Evolutionary conservation across 345 rosid genomes (phyloP).

Genomic region (Lepidium sativum): DNA sequence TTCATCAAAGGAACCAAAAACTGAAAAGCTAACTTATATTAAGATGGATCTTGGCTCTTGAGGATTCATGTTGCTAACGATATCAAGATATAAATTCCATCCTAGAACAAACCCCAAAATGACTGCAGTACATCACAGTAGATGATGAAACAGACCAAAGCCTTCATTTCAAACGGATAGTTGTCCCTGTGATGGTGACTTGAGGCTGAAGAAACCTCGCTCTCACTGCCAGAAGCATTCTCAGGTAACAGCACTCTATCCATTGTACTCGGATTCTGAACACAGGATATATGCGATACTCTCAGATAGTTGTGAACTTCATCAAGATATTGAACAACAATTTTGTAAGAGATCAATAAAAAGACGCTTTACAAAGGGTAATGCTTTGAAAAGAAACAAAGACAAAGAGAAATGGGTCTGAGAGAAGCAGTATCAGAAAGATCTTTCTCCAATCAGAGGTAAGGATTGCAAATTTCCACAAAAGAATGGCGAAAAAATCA

Average conservation of each 20-base stretch:
- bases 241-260: constrained; percentile 26
- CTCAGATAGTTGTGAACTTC: neutral
- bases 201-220: constrained; percentile 29
- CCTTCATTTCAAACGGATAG: neutral
- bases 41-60: neutral
- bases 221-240: constrained; percentile 25
- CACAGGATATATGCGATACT: neutral
- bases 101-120: too few species aligned
- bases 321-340: neutral
- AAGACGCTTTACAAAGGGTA: neutral
- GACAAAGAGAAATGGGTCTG: neutral
- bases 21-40: neutral
- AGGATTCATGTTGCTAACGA: neutral
- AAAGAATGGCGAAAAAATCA: neutral
- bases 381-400: neutral
- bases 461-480: neutral
- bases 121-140: neutral
- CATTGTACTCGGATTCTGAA: constrained; percentile 4
- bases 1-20: neutral
- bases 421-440: too few species aligned
- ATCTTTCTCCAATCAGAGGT: too few species aligned
- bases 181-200: too few species aligned
- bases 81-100: too few species aligned
- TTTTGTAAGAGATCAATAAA: neutral
- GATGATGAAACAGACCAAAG: neutral